These are phyloP conservation scores for Diplodia intermedia DNA, from an alignment of 2,329 filamentous ascomycete genomes.

Conservation along the genomic window DNA sequence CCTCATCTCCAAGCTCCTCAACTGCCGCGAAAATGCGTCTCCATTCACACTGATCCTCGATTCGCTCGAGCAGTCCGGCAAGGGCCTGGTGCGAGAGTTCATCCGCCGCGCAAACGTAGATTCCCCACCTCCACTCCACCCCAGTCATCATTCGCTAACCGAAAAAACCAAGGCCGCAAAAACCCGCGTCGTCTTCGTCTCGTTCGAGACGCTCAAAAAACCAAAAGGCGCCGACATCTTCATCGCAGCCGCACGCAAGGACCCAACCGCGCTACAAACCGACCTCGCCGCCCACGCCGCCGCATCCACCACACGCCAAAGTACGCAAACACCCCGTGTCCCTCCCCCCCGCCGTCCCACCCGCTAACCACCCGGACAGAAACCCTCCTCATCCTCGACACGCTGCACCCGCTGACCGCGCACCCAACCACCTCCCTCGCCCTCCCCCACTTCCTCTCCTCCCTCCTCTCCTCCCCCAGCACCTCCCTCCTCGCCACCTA, in stretches of 20 bases:
- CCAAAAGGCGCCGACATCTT: conserved; percentile 71
- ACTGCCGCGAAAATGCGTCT: conserved; percentile 74
- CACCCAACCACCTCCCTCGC: conserved; percentile 57
- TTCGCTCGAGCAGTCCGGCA: conserved; percentile 79
- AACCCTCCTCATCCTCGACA: conserved; percentile 79
- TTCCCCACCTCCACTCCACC: background rate
- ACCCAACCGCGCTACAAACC: conserved; percentile 62
- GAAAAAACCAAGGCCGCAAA: conserved; percentile 49
- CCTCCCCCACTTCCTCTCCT: conserved; percentile 73
- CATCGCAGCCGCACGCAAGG: conserved; percentile 68
- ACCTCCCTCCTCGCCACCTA: conserved; percentile 80
- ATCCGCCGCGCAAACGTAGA: conserved; percentile 74
- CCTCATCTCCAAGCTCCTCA: conserved; percentile 81
- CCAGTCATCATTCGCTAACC: no score
- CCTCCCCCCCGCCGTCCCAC: background rate
- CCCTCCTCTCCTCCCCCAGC: conserved; percentile 67
- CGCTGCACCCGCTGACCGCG: conserved; percentile 71
- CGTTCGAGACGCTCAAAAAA: conserved; percentile 74
- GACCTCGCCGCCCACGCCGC: conserved; percentile 59
- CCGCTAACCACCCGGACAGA: conserved; percentile 55
- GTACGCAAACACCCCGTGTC: background rate
- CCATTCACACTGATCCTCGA: conserved; percentile 89
- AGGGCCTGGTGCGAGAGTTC: conserved; percentile 74
- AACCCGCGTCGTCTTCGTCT: conserved; percentile 75
- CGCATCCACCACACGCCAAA: background rate